phyloP scores from a whole-genome alignment of 2,329 filamentous ascomycete species.

The Sporothrix inflata region DNA sequence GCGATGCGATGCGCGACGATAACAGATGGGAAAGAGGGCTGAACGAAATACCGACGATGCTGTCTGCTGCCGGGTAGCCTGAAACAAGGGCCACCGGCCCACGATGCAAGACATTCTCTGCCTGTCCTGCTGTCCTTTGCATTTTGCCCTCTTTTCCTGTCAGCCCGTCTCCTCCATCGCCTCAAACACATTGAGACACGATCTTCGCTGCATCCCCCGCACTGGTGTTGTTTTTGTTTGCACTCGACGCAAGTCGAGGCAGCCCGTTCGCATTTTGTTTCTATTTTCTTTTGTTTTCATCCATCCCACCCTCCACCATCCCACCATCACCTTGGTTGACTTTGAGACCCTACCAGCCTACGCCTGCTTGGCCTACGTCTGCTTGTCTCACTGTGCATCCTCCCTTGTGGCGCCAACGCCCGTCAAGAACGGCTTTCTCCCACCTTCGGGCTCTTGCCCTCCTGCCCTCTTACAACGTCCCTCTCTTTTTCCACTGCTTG shows the following conservation, averaged over 20 bases:
- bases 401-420: neutral
- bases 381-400: neutral
- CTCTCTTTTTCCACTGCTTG: neutral
- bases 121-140: neutral
- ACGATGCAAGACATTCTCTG: neutral
- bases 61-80: neutral
- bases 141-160: neutral
- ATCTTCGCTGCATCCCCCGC: neutral
- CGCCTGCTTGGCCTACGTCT: neutral
- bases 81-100: neutral
- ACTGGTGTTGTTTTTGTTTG: neutral
- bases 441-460: neutral
- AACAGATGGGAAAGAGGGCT: neutral
- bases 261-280: neutral
- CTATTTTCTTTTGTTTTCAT: neutral
- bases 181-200: slow-evolving; percentile 1
- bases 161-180: neutral
- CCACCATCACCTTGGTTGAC: neutral
- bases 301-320: neutral
- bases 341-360: too few species aligned
- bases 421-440: neutral
- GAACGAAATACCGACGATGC: neutral
- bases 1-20: slow-evolving; percentile 4
- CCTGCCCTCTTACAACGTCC: neutral
- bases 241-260: neutral